Evolutionary conservation across 768 basidiomycete species (phyloP), one percentile per base, ranked within the genome.

Genomic region (Phlebiopsis gigantea): DNA sequence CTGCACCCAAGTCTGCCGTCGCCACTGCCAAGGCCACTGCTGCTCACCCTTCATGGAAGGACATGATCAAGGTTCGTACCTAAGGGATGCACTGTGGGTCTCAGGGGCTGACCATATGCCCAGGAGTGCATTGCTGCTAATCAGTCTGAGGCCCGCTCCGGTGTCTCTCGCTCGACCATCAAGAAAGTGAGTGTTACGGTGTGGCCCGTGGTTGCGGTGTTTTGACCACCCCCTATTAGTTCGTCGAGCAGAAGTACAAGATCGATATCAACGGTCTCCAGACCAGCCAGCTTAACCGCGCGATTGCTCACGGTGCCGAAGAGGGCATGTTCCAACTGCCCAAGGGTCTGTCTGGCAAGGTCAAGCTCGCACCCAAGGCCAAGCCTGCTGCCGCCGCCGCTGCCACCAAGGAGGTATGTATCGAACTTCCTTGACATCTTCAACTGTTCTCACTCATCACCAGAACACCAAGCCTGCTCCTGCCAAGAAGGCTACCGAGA

Each of bases 111-210:
- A 3, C 34, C 34, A 12, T 28, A 48, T 24, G 3, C 30, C 8
- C 59, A 92, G 90, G 89, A 90, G 71, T 88, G 87, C 65, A 88
- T 94, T 68, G 66, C 73, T 55, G 76, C 72, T 30, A 75, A 85
- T 68, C 81, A 80, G 62, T 84, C 85, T 42, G 87, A 88, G 34
- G 74, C 77, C 25, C 83, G 87, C 46, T 63, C 73, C 54, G 91
- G 90, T 58, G 91, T 91, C 39, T 93, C 90, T 14, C 80, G 93
- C 47, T 72, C 75, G 21, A 78, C 78, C 6, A 87, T 94, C 72
- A 95, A 94, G 83, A 73, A 73, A 69, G 72, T 66, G 34, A 22
- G 66, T 62, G 8, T 1, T 21, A 10, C 1, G 9, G 2, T 15
- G 21, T 30, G 39, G 29, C 21, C 21, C 8, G 30, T 9, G 4